Base-by-base conservation (phyloP, 1,284 basidiomycete genomes). In the Papiliotrema laurentii region DNA sequence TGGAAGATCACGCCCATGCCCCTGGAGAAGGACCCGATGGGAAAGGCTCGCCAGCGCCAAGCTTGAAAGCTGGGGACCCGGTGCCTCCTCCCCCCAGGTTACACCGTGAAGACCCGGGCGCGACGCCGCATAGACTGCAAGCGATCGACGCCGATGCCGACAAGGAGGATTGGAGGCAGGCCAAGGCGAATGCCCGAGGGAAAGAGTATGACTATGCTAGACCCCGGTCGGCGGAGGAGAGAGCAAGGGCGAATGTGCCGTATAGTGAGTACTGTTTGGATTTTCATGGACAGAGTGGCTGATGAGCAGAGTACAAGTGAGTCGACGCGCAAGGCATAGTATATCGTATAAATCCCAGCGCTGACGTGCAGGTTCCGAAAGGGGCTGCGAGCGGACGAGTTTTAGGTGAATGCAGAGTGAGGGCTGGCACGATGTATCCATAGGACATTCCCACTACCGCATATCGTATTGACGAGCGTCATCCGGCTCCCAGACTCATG, bases 201-300 rank as follows among this genome's bases (percentile, higher is more conserved):
- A 31, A 47, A 38, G 47, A 47, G 42, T 47, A 54, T 25, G 62
- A 58, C 5, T 55, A 62, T 45, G 56, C 53, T 7, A 54, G 55
- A 34, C 61, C 63, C 16, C 56, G 63, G 37, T 61, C 48, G 33
- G 42, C 52, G 0, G 61, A 66, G 40, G 70, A 73, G 51, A 61
- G 69, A 22, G 45, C 67, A 45, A 61, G 64, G 31, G 52, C 64
- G 10, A 66, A 66, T 27, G 59, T 68, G n/a, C 71, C 72, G 13
- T 74, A 74, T 53, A 74, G 72, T 74, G 56, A 64, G 72, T n/a
- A n/a, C n/a, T n/a, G n/a, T 70, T 5, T 16, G 5, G 14, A 40
- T 45, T 38, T 27, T 26, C 10, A 22, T 40, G 36, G 13, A 21
- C n/a, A 4, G 19, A 18, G 27, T 37, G 22, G 46, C 47, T 50